phyloP scores from a whole-genome alignment of 2,329 filamentous ascomycete species.

The Tolypocladium ophioglossoides region DNA sequence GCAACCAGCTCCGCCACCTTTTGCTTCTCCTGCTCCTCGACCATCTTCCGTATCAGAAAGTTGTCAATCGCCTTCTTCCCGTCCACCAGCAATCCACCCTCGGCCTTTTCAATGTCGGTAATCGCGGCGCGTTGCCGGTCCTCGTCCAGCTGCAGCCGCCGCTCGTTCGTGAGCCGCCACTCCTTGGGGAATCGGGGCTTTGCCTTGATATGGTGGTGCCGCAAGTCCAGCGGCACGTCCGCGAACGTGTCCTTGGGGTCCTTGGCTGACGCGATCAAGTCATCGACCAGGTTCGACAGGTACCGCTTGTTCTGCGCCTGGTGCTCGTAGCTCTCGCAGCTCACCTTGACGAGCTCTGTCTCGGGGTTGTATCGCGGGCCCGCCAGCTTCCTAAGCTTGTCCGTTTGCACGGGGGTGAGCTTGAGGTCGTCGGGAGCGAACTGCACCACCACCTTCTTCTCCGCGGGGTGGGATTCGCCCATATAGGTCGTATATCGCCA shows the following conservation, averaged over 20 bases:
- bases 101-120: slow-evolving; percentile 42
- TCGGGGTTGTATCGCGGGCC: slow-evolving; percentile 82
- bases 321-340: slow-evolving; percentile 77
- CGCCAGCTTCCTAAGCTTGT: slow-evolving; percentile 79
- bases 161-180: slow-evolving; percentile 69
- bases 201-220: slow-evolving; percentile 66
- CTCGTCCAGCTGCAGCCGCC: slow-evolving; percentile 53
- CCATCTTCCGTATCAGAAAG: slow-evolving; percentile 19
- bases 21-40: slow-evolving; percentile 22
- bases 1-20: slow-evolving; percentile 20
- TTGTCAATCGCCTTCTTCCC: slow-evolving; percentile 38
- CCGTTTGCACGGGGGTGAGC: slow-evolving; percentile 55
- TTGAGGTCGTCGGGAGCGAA: slow-evolving; percentile 67
- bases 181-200: slow-evolving; percentile 65
- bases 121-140: slow-evolving; percentile 40
- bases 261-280: slow-evolving; percentile 64
- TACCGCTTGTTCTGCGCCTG: slow-evolving; percentile 97
- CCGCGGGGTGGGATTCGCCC: slow-evolving; percentile 83
- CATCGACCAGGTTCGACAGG: slow-evolving; percentile 66
- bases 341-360: slow-evolving; percentile 75
- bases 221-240: slow-evolving; percentile 80
- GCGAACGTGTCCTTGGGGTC: slow-evolving; percentile 72
- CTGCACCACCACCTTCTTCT: slow-evolving; percentile 89
- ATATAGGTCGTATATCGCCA: slow-evolving; percentile 98
- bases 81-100: slow-evolving; percentile 48